phyloP scores from a whole-genome alignment of 345 rosid genomes.

The Erysimum cheiranthoides region DNA sequence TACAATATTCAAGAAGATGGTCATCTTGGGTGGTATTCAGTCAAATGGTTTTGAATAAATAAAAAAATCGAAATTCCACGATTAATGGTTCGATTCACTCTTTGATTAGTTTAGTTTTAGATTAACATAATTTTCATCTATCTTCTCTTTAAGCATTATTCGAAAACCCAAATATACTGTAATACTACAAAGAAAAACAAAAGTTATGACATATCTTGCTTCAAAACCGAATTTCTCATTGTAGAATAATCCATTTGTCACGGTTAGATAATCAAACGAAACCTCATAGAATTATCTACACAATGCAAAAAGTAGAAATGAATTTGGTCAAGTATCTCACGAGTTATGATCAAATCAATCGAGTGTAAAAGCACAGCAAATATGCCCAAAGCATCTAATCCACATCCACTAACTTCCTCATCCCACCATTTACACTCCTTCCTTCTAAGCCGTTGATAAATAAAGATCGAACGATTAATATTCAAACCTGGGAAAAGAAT shows the following conservation, averaged over 20 bases:
- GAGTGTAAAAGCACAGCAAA: slow-evolving; percentile 73
- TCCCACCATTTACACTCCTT: background rate
- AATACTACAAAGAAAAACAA: slow-evolving; percentile 56
- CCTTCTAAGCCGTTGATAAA: slow-evolving; percentile 54
- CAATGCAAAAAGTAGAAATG: slow-evolving; percentile 40
- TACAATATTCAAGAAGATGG: slow-evolving; percentile 28
- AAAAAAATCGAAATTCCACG: background rate
- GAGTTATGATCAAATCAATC: slow-evolving; percentile 51
- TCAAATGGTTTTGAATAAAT: background rate
- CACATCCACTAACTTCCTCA: slow-evolving; percentile 31
- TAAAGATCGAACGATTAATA: slow-evolving; percentile 57
- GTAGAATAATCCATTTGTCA: background rate
- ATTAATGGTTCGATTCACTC: slow-evolving; percentile 13
- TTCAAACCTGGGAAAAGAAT: slow-evolving; percentile 50
- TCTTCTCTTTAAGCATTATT: background rate
- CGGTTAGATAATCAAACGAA: slow-evolving; percentile 42
- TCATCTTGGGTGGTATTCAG: slow-evolving; percentile 24
- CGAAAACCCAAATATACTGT: slow-evolving; percentile 13
- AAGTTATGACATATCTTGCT: slow-evolving; percentile 55
- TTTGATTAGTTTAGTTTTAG: slow-evolving; percentile 12
- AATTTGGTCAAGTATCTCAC: slow-evolving; percentile 39
- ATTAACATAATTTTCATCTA: background rate
- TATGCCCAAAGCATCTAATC: slow-evolving; percentile 40
- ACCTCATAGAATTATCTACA: slow-evolving; percentile 53
- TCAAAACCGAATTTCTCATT: slow-evolving; percentile 48